Percentiles rank a stretch among this genome's conserved stretches.
These are phyloP conservation scores for Biscogniauxia sp. DNA, from an alignment of 2,329 filamentous ascomycete genomes.

Conservation along the genomic window DNA sequence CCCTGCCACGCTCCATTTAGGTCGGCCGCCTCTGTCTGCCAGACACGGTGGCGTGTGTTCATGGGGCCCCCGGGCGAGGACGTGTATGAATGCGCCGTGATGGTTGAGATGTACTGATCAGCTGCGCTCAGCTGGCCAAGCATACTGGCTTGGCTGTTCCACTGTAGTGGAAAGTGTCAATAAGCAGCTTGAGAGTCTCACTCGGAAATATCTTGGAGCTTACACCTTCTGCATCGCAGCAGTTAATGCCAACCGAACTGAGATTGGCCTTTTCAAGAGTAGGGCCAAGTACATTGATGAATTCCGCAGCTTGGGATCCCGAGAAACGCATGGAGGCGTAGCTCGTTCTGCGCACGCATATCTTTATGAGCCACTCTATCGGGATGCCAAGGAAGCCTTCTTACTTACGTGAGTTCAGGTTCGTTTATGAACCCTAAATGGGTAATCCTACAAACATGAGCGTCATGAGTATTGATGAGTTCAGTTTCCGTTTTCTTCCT, in stretches of 20 bases:
- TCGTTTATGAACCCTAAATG: slow-evolving; percentile 50
- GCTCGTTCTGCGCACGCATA: slow-evolving; percentile 18
- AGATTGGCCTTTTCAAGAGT: slow-evolving; percentile 39
- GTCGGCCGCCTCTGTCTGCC: slow-evolving; percentile 47
- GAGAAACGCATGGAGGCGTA: slow-evolving; percentile 36
- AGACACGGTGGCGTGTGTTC: slow-evolving; percentile 34
- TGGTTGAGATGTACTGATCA: slow-evolving; percentile 38
- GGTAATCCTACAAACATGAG: slow-evolving; percentile 30
- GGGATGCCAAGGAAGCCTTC: not conserved
- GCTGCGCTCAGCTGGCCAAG: slow-evolving; percentile 13
- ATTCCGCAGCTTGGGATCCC: slow-evolving; percentile 35
- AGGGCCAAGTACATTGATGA: slow-evolving; percentile 40
- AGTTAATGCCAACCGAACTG: slow-evolving; percentile 12
- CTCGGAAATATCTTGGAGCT: too few relatives aligned
- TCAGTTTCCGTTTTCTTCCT: not conserved
- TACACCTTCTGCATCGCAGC: slow-evolving; percentile 20
- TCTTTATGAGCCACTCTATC: not conserved
- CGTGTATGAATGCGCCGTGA: slow-evolving; percentile 40
- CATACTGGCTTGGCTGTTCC: slow-evolving; percentile 13
- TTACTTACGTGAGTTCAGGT: slow-evolving; percentile 35
- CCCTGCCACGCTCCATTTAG: slow-evolving; percentile 35
- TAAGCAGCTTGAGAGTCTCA: not conserved
- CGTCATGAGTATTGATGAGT: not conserved
- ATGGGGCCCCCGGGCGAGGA: slow-evolving; percentile 25
- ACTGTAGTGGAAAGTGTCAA: not conserved